Evolutionary conservation across 495 filamentous ascomycete genomes (phyloP).

Genomic region (Pseudomonodictys pantanalensis): DNA sequence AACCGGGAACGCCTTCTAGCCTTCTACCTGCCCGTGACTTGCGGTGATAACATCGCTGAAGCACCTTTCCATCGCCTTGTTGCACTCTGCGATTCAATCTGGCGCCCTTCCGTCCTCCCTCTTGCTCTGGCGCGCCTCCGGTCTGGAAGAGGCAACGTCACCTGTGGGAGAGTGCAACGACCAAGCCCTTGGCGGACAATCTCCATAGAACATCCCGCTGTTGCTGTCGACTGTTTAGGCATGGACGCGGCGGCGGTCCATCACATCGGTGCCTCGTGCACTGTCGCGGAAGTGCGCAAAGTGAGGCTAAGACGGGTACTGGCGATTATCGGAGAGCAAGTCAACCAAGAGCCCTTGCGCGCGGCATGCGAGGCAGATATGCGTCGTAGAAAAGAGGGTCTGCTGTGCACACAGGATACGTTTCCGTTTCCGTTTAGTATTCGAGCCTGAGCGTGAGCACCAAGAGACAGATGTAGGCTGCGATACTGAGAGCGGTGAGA

Average conservation of each 20-base stretch:
- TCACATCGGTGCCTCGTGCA: conserved; percentile 6
- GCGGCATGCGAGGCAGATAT: background rate
- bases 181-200: conserved; percentile 29
- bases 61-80: too few relatives aligned
- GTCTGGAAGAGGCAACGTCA: background rate
- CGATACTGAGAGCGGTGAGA: conserved; percentile 75
- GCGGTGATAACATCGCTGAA: too few relatives aligned
- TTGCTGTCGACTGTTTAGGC: background rate
- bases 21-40: too few relatives aligned
- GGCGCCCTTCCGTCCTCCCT: too few relatives aligned
- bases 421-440: conserved; percentile 8
- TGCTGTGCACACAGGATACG: background rate
- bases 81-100: background rate
- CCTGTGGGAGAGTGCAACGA: conserved; percentile 18
- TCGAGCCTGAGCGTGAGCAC: conserved; percentile 61
- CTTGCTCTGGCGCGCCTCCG: background rate
- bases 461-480: conserved; percentile 76
- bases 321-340: background rate
- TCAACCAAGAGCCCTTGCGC: background rate
- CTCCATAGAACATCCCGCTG: conserved; percentile 1
- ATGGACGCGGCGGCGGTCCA: background rate
- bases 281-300: background rate
- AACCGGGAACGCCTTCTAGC: background rate
- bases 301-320: conserved; percentile 2
- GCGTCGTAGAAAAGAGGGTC: background rate